Evolutionary conservation across 805 yeast genomes (phyloP), one percentile per base, ranked within the genome.

Genomic region (Tetrapisispora iriomotensis): DNA sequence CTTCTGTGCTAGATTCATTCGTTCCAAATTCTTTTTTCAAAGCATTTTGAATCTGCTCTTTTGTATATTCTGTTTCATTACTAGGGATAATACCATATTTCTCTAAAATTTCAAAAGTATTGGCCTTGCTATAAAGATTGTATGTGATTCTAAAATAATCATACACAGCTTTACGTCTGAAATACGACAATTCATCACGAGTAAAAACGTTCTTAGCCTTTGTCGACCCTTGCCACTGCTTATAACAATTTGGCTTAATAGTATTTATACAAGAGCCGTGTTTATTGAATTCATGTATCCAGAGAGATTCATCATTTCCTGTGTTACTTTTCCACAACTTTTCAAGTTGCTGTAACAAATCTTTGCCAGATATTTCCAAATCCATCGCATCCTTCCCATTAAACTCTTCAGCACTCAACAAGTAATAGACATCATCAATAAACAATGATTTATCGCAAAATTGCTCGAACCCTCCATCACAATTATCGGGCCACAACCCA

Each of bases 181-280:
- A 44, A 20, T 48, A 43, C 2, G 39, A 41, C 4, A 34, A 42
- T 20, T 31, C 17, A 3, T 32, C 22, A 7, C 27, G 36, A 13
- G 26, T 24, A 6, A 20, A n/a, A 3, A 27, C 4, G 27, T 27
- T 34, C 20, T 34, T 34, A 8, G 24, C 3, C 13, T n/a, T 37
- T 40, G 26, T 35, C 40, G 10, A 5, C 13, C 45, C 38, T 19
- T 48, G 44, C 60, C 64, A 57, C 15, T 57, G 50, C 6, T 62
- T 62, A 60, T 86, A 87, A 59, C 97, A 88, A 4, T 59, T 49
- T 3, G 92, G 83, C 40, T 71, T 74, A 34, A 88, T 65, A 1
- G 96, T 86, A 35, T 79, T 74, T 71, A 87, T 78, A 62, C 96
- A 88, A 8, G 95, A 86, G 19, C 88, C 96, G 57, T 88, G 97